Conservation (phyloP, 139 green algal genomes). For the Coccomyxa sp. region DNA sequence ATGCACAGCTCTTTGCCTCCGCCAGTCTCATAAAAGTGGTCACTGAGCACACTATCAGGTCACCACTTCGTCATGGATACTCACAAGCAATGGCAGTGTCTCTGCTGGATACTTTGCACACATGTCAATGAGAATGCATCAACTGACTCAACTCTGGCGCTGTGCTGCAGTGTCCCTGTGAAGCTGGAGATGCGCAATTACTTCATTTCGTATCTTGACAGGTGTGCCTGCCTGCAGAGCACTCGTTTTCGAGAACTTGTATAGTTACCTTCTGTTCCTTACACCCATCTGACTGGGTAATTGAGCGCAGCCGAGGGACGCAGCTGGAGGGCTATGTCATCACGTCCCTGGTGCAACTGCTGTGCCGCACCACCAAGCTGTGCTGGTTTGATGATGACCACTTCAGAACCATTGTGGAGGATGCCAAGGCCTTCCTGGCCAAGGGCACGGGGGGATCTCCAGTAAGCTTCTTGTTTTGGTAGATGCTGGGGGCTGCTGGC, state of each 20-base stretch:
- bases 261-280: not conserved
- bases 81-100: not conserved
- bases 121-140: too few relatives aligned
- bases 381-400: slow-evolving; percentile 91
- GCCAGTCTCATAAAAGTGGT: slow-evolving; percentile 87
- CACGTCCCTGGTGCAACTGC: slow-evolving; percentile 74
- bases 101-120: not conserved
- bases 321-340: slow-evolving; percentile 78
- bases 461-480: not conserved
- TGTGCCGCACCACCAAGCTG: slow-evolving; percentile 92
- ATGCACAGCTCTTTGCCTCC: slow-evolving; percentile 90
- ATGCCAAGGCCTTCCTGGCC: slow-evolving; percentile 69
- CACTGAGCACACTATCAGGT: slow-evolving; percentile 83
- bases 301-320: slow-evolving; percentile 54
- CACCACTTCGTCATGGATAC: not conserved
- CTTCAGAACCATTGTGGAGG: slow-evolving; percentile 78
- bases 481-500: not conserved
- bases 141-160: not conserved
- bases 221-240: slow-evolving; percentile 19
- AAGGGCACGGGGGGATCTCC: slow-evolving; percentile 10
- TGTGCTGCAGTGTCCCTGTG: slow-evolving; percentile 19
- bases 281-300: not conserved
- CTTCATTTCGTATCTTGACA: slow-evolving; percentile 81
- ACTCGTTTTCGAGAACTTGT: not conserved
- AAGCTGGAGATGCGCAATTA: slow-evolving; percentile 82